Conservation (phyloP, 257 asterid species). For the Scutellaria baicalensis region DNA sequence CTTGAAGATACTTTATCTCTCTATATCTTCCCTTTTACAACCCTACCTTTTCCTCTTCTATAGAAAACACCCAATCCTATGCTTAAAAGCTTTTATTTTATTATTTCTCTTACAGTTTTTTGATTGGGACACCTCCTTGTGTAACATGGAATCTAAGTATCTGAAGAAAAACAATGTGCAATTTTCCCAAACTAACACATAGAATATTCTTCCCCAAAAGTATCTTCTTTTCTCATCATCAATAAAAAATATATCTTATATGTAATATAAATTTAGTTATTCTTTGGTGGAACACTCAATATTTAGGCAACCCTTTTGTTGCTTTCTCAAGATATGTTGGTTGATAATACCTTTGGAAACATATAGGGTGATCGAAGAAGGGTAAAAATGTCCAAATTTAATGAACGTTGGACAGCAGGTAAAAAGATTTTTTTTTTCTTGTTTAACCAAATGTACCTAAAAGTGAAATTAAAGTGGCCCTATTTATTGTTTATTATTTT, state of each 20-base stretch:
- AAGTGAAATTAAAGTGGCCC: no score
- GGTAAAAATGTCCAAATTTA: no score
- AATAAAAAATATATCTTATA: not conserved
- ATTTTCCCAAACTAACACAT: constrained; percentile 13
- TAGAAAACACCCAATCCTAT: not conserved
- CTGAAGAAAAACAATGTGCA: not conserved
- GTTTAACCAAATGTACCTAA: no score
- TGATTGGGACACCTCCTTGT: constrained; percentile 16
- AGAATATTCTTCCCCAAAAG: constrained; percentile 13
- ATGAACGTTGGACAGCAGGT: no score
- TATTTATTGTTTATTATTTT: not conserved
- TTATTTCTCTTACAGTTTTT: not conserved
- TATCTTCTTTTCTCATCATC: not conserved
- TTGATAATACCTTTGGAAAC: no score
- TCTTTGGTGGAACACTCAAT: no score
- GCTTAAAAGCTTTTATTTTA: not conserved
- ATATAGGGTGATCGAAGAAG: no score
- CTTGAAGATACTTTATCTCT: constrained; percentile 22
- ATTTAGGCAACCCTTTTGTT: no score
- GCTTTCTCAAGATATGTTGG: no score
- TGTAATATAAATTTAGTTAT: not conserved
- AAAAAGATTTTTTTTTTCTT: no score
- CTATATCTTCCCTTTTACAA: constrained; percentile 15
- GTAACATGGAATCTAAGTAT: constrained; percentile 26
- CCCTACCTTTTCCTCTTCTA: constrained; percentile 10